These are phyloP conservation scores for Beauveria asiatica DNA, from an alignment of 2,329 filamentous ascomycete species.

Conservation along the genomic window DNA sequence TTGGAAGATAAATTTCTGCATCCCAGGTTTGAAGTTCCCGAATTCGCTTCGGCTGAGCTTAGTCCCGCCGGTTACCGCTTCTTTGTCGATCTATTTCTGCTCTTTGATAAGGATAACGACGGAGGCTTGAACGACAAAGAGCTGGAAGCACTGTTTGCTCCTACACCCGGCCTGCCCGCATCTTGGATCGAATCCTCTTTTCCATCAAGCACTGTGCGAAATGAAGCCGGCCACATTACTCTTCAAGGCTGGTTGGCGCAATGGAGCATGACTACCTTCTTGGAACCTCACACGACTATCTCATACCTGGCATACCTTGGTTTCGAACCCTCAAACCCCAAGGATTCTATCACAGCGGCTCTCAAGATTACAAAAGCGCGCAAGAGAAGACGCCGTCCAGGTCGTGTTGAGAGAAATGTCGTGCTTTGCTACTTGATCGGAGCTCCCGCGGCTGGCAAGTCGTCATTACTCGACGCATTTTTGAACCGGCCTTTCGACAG, in stretches of 20 bases:
- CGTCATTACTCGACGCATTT: slow-evolving; percentile 82
- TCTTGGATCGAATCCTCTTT: slow-evolving; percentile 88
- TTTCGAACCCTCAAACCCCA: slow-evolving; percentile 74
- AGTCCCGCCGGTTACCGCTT: slow-evolving; percentile 93
- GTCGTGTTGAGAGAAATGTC: slow-evolving; percentile 86
- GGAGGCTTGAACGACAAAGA: slow-evolving; percentile 84
- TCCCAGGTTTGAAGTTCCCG: slow-evolving; percentile 88
- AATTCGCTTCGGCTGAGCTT: slow-evolving; percentile 85
- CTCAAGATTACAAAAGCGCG: slow-evolving; percentile 89
- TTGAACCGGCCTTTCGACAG: slow-evolving; percentile 78
- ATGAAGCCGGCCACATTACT: slow-evolving; percentile 91
- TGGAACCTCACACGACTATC: slow-evolving; percentile 88
- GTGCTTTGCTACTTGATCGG: slow-evolving; percentile 90
- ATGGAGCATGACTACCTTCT: slow-evolving; percentile 99
- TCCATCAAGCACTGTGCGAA: slow-evolving; percentile 86
- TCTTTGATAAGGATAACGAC: slow-evolving; percentile 97
- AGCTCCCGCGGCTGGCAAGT: slow-evolving; percentile 80
- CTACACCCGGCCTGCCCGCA: slow-evolving; percentile 78
- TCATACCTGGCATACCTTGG: slow-evolving; percentile 95
- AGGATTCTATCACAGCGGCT: slow-evolving; percentile 69
- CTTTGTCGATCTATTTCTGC: slow-evolving; percentile 90
- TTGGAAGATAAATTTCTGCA: slow-evolving; percentile 85
- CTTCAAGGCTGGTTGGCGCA: slow-evolving; percentile 96
- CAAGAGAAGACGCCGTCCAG: slow-evolving; percentile 72
- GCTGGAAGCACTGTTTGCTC: slow-evolving; percentile 78